Conservation (phyloP, 306 rosid genomes). For the Quercus mongolica region DNA sequence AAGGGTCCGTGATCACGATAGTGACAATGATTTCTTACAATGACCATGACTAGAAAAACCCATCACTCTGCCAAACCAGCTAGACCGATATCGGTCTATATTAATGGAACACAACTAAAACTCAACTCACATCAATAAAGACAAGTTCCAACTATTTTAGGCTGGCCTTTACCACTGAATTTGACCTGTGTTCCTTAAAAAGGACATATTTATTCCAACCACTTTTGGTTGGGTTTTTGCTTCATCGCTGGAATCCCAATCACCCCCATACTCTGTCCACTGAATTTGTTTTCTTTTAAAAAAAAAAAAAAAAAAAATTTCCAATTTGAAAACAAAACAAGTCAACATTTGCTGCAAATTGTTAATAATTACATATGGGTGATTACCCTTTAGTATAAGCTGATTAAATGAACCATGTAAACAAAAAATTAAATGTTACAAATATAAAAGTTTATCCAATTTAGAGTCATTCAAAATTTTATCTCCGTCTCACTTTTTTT, state of each 20-base stretch:
- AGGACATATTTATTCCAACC: constrained; percentile 29
- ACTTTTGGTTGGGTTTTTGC: constrained; percentile 17
- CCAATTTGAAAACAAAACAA: too few relatives aligned
- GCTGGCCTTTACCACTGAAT: constrained; percentile 28
- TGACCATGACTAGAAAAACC: constrained; percentile 12
- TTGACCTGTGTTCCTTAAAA: constrained; percentile 22
- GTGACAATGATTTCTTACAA: constrained; percentile 17
- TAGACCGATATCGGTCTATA: neutral
- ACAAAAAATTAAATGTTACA: too few relatives aligned
- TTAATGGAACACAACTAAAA: constrained; percentile 14
- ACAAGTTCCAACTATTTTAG: constrained; percentile 19
- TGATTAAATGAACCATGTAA: too few relatives aligned
- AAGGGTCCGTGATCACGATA: constrained; percentile 8
- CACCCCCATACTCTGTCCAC: neutral
- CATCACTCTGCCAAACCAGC: neutral
- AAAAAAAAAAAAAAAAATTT: too few relatives aligned
- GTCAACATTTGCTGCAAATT: too few relatives aligned
- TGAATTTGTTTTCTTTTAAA: neutral
- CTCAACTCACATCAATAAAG: constrained; percentile 15
- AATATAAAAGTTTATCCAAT: too few relatives aligned
- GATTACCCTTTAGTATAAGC: too few relatives aligned
- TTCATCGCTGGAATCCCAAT: neutral
- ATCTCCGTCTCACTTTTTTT: too few relatives aligned
- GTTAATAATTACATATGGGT: too few relatives aligned
- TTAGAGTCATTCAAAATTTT: too few relatives aligned